Evolutionary conservation across 805 yeast genomes (phyloP), one percentile per base, ranked within the genome.

Genomic region (Pichia occidentalis): DNA sequence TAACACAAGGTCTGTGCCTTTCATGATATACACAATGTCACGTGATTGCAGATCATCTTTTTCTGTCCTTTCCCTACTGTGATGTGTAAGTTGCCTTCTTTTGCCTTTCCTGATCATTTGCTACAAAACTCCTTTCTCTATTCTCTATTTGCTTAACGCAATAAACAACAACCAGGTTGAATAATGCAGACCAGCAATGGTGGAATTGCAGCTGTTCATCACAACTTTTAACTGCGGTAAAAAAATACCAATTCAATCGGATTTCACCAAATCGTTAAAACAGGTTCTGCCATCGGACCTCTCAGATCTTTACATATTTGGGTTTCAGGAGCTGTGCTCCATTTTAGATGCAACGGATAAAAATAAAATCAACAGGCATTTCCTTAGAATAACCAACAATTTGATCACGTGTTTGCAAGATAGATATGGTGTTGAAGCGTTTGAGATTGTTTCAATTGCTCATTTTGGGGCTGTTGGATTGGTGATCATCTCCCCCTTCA

Each of bases 251-350:
- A 51, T 61, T 16, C 54, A 57, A 0, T 61, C 60, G 2, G 42
- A 46, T 1, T 59, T 68, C n/a, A 31, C 50, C 1, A 48, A 58
- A 3, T 55, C 60, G 7, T 38, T 68, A 0, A 47, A 2, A 37
- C 43, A 13, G 26, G 36, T 24, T 35, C 32, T 27, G 17, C 51
- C 31, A 24, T 36, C 11, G 17, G 32, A 19, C 24, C 51, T 60
- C 23, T 70, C 74, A 0, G 65, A 70, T 36, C 38, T 80, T 5
- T 68, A 70, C 37, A 80, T 71, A 1, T 75, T 80, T 54, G 86
- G 81, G 3, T 72, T 81, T 44, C 80, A 82, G 53, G 92, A 82
- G 52, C 48, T 81, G 9, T 68, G 79, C 34, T 54, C 77, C 3
- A 59, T 77, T 1, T 51, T 77, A 47, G 78, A 78, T 40, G 77